Percentiles rank a stretch among this genome's conserved stretches.
Conservation (phyloP, 768 basidiomycete genomes). For the Coprinellus micaceus region DNA sequence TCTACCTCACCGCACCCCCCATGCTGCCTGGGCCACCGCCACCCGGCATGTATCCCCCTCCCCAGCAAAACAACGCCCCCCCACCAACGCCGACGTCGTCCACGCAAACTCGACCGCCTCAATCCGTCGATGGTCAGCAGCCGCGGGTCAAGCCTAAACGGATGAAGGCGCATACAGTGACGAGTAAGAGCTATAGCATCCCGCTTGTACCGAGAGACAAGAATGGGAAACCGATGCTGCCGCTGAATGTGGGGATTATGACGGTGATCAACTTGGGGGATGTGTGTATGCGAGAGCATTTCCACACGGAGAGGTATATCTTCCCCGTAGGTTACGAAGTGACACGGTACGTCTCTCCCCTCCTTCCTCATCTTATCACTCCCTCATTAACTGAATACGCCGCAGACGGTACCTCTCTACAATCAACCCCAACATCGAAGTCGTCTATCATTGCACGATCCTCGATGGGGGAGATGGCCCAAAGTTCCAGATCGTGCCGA, state of each 20-base stretch:
- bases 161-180: slow-evolving; percentile 77
- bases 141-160: slow-evolving; percentile 68
- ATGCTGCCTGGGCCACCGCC: slow-evolving; percentile 26
- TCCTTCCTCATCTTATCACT: neutral
- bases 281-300: slow-evolving; percentile 79
- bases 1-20: slow-evolving; percentile 33
- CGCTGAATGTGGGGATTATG: slow-evolving; percentile 85
- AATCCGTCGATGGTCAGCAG: slow-evolving; percentile 22
- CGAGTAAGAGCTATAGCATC: slow-evolving; percentile 71
- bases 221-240: slow-evolving; percentile 65
- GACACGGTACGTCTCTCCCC: slow-evolving; percentile 48
- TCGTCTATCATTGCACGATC: slow-evolving; percentile 79
- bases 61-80: slow-evolving; percentile 20
- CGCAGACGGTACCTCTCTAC: slow-evolving; percentile 84
- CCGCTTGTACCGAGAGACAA: slow-evolving; percentile 77
- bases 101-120: slow-evolving; percentile 18
- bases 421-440: slow-evolving; percentile 58
- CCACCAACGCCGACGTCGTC: slow-evolving; percentile 15
- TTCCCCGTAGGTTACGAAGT: slow-evolving; percentile 87
- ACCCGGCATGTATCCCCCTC: slow-evolving; percentile 33
- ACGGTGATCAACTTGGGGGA: slow-evolving; percentile 71
- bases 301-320: slow-evolving; percentile 85
- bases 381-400: too few species aligned
- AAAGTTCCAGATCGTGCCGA: slow-evolving; percentile 79
- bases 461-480: slow-evolving; percentile 82